These are phyloP conservation scores for Angomonas deanei DNA, from an alignment of 208 protist genomes.

Conservation along the genomic window DNA sequence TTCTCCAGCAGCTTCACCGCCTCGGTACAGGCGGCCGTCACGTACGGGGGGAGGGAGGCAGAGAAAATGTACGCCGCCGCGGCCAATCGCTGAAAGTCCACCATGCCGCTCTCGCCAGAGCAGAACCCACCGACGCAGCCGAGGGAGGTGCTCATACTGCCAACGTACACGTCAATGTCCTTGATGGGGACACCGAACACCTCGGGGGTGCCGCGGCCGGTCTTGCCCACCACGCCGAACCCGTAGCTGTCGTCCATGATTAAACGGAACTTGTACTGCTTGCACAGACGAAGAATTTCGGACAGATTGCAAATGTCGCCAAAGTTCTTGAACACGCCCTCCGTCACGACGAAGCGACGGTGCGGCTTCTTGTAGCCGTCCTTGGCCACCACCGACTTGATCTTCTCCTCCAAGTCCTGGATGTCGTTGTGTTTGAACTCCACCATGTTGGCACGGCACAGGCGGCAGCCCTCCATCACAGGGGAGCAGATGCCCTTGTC, in stretches of 20 bases:
- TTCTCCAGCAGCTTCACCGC: slow-evolving; percentile 74
- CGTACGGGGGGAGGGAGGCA: slow-evolving; percentile 94
- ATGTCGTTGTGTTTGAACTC: slow-evolving; percentile 96
- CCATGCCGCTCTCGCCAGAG: slow-evolving; percentile 70
- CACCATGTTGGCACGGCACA: slow-evolving; percentile 83
- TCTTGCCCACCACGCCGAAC: slow-evolving; percentile 93
- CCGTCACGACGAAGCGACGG: slow-evolving; percentile 92
- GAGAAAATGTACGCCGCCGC: slow-evolving; percentile 96
- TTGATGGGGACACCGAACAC: slow-evolving; percentile 83
- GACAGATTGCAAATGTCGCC: slow-evolving; percentile 88
- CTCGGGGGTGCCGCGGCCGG: slow-evolving; percentile 92
- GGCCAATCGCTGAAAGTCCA: slow-evolving; percentile 93
- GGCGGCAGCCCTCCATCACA: slow-evolving; percentile 80
- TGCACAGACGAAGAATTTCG: slow-evolving; percentile 89
- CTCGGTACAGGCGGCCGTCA: slow-evolving; percentile 73
- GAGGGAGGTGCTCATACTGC: slow-evolving; percentile 83
- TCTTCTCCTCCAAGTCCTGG: slow-evolving; percentile 76
- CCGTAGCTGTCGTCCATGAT: slow-evolving; percentile 96
- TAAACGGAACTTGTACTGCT: slow-evolving; percentile 93
- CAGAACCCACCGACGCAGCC: slow-evolving; percentile 95
- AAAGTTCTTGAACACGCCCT: slow-evolving; percentile 92
- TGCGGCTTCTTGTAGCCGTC: slow-evolving; percentile 59
- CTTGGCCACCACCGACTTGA: slow-evolving; percentile 70
- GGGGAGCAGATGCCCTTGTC: slow-evolving; percentile 85
- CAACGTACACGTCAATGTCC: slow-evolving; percentile 86